phyloP scores from a whole-genome alignment of 208 protist genomes.

The Trypanosoma boissoni region DNA sequence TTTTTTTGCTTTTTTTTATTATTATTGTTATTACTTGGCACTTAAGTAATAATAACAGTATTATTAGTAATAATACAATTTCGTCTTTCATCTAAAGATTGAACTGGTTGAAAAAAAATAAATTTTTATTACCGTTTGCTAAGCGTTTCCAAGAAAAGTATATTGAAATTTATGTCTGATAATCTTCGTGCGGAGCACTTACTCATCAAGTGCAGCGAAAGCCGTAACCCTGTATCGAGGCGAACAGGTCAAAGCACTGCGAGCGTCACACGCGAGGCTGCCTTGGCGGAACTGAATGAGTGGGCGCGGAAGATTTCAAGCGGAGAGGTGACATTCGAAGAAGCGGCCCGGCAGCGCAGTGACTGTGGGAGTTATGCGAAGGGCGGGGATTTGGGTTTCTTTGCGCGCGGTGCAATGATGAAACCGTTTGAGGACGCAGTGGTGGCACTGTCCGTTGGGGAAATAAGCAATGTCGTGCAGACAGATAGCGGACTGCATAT shows the following conservation, averaged over 20 bases:
- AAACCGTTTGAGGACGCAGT: constrained; percentile 91
- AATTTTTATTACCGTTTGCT: too few species aligned
- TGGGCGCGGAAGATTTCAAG: constrained; percentile 62
- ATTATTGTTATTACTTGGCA: too few species aligned
- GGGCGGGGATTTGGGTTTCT: constrained; percentile 85
- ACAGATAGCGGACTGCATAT: constrained; percentile 92
- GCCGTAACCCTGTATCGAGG: constrained; percentile 88
- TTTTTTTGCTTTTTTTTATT: too few species aligned
- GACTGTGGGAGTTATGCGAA: constrained; percentile 87
- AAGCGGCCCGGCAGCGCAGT: constrained; percentile 76
- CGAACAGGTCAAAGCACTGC: constrained; percentile 67
- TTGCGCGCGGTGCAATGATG: constrained; percentile 93
- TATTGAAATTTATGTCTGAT: constrained; percentile 18
- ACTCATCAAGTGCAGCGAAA: constrained; percentile 88
- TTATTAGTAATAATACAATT: too few species aligned
- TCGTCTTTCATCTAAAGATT: too few species aligned
- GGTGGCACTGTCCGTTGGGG: constrained; percentile 69
- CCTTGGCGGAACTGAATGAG: constrained; percentile 68
- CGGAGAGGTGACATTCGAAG: constrained; percentile 78
- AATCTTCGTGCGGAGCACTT: constrained; percentile 74
- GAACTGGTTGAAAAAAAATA: too few species aligned
- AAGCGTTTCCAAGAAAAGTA: too few species aligned
- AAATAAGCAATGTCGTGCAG: constrained; percentile 82
- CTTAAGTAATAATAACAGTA: too few species aligned
- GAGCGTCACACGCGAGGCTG: constrained; percentile 61